Percentiles rank a stretch among this genome's conserved stretches.
Evolutionary conservation across 2,329 filamentous ascomycete genomes (phyloP).

Genomic region (Beauveria sp.): DNA sequence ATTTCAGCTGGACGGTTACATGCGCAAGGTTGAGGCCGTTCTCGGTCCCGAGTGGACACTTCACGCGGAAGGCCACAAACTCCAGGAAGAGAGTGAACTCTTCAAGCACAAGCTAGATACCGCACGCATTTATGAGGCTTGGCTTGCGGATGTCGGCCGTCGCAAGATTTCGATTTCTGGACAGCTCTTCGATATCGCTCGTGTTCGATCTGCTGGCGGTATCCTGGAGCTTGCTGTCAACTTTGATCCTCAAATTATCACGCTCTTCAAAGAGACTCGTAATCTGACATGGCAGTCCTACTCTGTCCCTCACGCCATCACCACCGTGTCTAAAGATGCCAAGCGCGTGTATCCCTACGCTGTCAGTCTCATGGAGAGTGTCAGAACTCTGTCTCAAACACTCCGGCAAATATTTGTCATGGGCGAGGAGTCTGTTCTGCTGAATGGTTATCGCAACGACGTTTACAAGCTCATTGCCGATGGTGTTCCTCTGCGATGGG

Average conservation of each 20-base stretch:
- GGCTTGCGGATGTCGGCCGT: conserved; percentile 82
- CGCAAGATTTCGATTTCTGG: conserved; percentile 89
- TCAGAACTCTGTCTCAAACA: conserved; percentile 87
- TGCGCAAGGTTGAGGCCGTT: conserved; percentile 98
- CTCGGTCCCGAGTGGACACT: conserved; percentile 90
- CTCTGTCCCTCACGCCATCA: conserved; percentile 87
- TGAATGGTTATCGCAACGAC: conserved; percentile 88
- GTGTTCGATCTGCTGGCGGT: conserved; percentile 85
- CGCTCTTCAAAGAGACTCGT: conserved; percentile 95
- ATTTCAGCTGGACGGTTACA: conserved; percentile 88
- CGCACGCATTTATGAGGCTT: conserved; percentile 87
- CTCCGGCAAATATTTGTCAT: conserved; percentile 76
- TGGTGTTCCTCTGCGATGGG: conserved; percentile 88
- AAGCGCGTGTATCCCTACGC: conserved; percentile 97
- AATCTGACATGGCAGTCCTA: conserved; percentile 95
- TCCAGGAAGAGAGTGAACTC: conserved; percentile 82
- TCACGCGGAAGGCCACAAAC: conserved; percentile 89
- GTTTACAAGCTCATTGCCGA: conserved; percentile 77
- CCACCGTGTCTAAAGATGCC: conserved; percentile 96
- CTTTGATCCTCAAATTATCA: conserved; percentile 95
- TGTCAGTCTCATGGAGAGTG: conserved; percentile 96
- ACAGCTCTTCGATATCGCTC: conserved; percentile 80
- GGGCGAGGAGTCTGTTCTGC: conserved; percentile 76
- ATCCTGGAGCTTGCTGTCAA: conserved; percentile 85
- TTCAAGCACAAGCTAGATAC: conserved; percentile 97